Evolutionary conservation across 129 eudicot genomes (phyloP).

Genomic region (Chrysanthemum makinoi): DNA sequence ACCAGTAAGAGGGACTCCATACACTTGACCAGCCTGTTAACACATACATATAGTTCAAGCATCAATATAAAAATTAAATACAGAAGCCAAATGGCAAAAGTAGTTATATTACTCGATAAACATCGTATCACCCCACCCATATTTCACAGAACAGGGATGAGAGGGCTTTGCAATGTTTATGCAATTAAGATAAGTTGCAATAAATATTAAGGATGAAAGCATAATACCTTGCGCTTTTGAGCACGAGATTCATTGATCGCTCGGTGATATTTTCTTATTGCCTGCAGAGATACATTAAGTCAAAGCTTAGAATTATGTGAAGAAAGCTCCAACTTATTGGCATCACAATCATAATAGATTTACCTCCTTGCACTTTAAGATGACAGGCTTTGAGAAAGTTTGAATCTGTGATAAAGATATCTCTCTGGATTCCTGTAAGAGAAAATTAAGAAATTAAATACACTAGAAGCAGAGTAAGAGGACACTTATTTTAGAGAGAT

Average conservation of each 20-base stretch:
- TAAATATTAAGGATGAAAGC: conserved; percentile 17
- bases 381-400: conserved; percentile 59
- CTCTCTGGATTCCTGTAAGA: conserved; percentile 85
- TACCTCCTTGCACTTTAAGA: conserved; percentile 86
- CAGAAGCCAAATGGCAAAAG: neutral
- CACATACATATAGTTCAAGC: conserved; percentile 16
- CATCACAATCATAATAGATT: conserved; percentile 12
- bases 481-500: no score
- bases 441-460: neutral
- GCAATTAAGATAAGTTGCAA: no score
- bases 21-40: conserved; percentile 96
- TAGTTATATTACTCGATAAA: neutral
- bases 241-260: conserved; percentile 99
- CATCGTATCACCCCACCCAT: neutral
- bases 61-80: conserved; percentile 14
- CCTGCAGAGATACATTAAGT: conserved; percentile 46
- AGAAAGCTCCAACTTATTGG: neutral
- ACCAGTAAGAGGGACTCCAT: conserved; percentile 96
- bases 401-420: conserved; percentile 76
- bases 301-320: conserved; percentile 3
- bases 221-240: conserved; percentile 82
- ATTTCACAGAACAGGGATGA: no score
- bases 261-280: conserved; percentile 84
- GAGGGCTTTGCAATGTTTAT: no score
- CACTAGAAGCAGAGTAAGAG: neutral